Evolutionary conservation across 1,284 basidiomycete species (phyloP).

Genomic region (Sporisorium scitamineum): DNA sequence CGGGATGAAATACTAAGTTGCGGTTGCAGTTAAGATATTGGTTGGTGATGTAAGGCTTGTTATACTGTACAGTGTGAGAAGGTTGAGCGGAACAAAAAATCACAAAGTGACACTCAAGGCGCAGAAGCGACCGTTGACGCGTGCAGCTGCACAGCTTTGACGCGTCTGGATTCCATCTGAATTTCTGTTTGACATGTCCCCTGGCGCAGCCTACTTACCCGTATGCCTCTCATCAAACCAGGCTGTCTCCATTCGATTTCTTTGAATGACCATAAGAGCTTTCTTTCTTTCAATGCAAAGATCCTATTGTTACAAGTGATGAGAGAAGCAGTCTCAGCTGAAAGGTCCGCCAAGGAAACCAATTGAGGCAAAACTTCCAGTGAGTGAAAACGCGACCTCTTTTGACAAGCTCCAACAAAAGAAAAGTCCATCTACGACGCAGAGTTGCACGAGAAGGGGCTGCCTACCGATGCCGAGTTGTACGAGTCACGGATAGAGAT

Average conservation of each 20-base stretch:
- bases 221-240: neutral
- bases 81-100: neutral
- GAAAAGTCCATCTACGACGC: constrained; percentile 10
- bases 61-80: neutral
- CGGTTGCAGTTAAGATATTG: neutral
- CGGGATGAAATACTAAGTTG: neutral
- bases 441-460: constrained; percentile 68
- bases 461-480: constrained; percentile 61
- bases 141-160: neutral
- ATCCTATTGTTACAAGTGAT: neutral
- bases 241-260: neutral
- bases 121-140: neutral
- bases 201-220: too few species aligned
- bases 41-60: neutral
- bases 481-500: constrained; percentile 68
- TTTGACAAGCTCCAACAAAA: neutral
- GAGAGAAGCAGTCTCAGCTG: neutral
- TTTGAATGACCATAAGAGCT: neutral
- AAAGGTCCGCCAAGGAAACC: neutral
- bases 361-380: neutral
- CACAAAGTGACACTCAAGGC: constrained; percentile 1
- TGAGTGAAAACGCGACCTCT: neutral
- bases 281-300: neutral
- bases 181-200: neutral
- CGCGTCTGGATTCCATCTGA: neutral